Conservation (phyloP, 208 protist species). For the Strigomonas oncopelti region DNA sequence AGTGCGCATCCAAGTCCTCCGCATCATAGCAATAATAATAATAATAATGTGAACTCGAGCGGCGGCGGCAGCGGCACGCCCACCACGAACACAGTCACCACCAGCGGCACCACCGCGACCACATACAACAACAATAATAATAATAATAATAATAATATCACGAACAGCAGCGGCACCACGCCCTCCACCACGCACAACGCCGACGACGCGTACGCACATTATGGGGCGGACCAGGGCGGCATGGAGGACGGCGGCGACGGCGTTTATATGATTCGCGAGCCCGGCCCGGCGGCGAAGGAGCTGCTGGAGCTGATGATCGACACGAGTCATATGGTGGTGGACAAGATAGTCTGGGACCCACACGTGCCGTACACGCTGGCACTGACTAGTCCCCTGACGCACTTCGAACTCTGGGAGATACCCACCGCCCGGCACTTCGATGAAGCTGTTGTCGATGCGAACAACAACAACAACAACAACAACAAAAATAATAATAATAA, state of each 20-base stretch:
- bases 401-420: conserved; percentile 84
- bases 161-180: background rate
- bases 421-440: conserved; percentile 25
- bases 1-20: too few relatives aligned
- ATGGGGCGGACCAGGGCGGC: too few relatives aligned
- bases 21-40: conserved; percentile 7
- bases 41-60: background rate
- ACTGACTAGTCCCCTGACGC: conserved; percentile 51
- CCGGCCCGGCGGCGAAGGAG: conserved; percentile 30
- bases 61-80: background rate
- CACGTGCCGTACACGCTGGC: conserved; percentile 85
- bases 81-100: background rate
- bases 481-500: too few relatives aligned
- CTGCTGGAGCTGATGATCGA: conserved; percentile 77
- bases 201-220: too few relatives aligned
- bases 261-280: background rate
- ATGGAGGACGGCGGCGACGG: too few relatives aligned
- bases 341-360: conserved; percentile 80
- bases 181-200: background rate
- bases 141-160: conserved; percentile 4
- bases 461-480: too few relatives aligned
- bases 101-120: background rate
- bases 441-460: too few relatives aligned
- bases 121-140: conserved; percentile 2
- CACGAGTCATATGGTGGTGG: conserved; percentile 51